Conservation (phyloP, 352 stramenopile genomes). For the Pythium dissotocum region DNA sequence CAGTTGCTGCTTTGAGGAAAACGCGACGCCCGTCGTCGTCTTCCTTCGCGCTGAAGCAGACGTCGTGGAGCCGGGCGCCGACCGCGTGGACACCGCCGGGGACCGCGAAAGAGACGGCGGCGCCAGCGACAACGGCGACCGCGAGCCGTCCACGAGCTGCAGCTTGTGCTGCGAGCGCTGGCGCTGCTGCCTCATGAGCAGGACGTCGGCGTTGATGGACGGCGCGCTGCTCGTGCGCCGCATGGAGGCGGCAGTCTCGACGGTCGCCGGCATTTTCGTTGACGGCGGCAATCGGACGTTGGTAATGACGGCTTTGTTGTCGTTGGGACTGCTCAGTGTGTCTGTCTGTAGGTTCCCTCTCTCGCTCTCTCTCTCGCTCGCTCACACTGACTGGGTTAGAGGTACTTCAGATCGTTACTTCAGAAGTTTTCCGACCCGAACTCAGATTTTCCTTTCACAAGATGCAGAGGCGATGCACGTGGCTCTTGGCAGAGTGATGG, state of each 20-base stretch:
- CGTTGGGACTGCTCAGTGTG: not conserved
- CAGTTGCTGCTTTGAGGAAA: conserved; percentile 9
- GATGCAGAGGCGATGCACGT: conserved; percentile 1
- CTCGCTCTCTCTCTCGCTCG: not conserved
- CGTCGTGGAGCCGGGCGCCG: conserved; percentile 20
- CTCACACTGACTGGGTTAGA: not conserved
- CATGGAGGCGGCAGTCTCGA: conserved; percentile 5
- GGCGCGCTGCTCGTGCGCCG: conserved; percentile 26
- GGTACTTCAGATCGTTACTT: conserved; percentile 1
- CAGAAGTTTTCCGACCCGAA: conserved; percentile 6
- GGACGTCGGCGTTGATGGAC: conserved; percentile 8
- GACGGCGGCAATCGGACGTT: not conserved
- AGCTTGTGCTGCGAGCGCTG: conserved; percentile 15
- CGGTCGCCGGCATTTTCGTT: not conserved
- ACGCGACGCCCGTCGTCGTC: conserved; percentile 13
- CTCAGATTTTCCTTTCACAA: conserved; percentile 8
- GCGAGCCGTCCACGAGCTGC: conserved; percentile 11
- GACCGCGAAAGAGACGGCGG: conserved; percentile 7
- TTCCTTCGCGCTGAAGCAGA: conserved; percentile 12
- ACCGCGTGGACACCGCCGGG: conserved; percentile 18
- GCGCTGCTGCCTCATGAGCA: not conserved
- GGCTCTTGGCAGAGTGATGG: conserved; percentile 1
- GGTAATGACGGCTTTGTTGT: not conserved
- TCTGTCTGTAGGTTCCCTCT: no score
- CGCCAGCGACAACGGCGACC: conserved; percentile 9